phyloP scores from a whole-genome alignment of 2,329 filamentous ascomycete species.

The Gnomoniopsis smithogilvyi region DNA sequence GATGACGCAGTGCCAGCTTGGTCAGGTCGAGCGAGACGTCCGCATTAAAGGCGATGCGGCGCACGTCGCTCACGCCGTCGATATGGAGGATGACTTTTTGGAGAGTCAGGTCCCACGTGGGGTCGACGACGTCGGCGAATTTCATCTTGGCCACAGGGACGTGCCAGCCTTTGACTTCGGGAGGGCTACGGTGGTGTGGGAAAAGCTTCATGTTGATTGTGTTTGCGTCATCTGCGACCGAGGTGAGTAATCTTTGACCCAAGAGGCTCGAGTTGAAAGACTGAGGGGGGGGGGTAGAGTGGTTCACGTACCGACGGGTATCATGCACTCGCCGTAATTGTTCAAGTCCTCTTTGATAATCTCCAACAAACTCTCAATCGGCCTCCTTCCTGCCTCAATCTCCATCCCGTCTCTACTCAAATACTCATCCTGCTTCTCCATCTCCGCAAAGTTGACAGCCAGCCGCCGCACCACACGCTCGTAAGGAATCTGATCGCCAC shows the following conservation, averaged over 20 bases:
- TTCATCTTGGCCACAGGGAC: slow-evolving; percentile 77
- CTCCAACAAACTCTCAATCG: slow-evolving; percentile 81
- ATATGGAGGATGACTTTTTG: slow-evolving; percentile 80
- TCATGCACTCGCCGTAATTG: slow-evolving; percentile 98
- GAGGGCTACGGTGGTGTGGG: slow-evolving; percentile 73
- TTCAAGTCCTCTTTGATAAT: slow-evolving; percentile 84
- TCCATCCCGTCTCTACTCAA: slow-evolving; percentile 60
- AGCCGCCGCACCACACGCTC: slow-evolving; percentile 83
- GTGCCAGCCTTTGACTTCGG: slow-evolving; percentile 80
- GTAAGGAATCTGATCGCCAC: slow-evolving; percentile 70
- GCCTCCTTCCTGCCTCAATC: slow-evolving; percentile 50
- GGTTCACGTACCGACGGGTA: slow-evolving; percentile 72
- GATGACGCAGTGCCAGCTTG: slow-evolving; percentile 79
- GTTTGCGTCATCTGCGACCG: slow-evolving; percentile 73
- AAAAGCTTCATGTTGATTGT: slow-evolving; percentile 97
- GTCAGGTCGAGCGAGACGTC: slow-evolving; percentile 86
- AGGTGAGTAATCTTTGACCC: slow-evolving; percentile 16
- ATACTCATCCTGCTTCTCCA: slow-evolving; percentile 90
- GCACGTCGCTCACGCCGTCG: slow-evolving; percentile 86
- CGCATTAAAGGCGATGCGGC: slow-evolving; percentile 78
- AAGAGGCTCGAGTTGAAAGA: background rate
- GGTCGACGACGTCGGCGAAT: slow-evolving; percentile 59
- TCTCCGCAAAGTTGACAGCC: slow-evolving; percentile 77
- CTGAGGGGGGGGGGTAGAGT: background rate
- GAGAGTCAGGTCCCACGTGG: slow-evolving; percentile 73